Base-by-base conservation (phyloP, 805 yeast genomes). In the Candida ovalis region DNA sequence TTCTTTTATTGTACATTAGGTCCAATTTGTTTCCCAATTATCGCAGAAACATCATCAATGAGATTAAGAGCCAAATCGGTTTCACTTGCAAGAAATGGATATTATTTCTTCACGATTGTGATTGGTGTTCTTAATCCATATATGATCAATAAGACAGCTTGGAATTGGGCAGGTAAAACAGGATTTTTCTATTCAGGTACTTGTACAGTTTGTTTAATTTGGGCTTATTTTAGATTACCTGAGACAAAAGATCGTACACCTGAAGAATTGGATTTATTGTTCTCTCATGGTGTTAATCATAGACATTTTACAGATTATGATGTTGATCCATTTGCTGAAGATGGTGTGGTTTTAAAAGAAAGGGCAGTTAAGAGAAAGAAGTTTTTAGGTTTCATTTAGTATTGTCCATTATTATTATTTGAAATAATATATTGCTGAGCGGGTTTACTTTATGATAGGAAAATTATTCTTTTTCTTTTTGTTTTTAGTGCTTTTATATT, bases 101-200 rank as follows among this genome's bases (percentile, higher is more conserved):
- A 69, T 44, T 69, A 69, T 49, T 25, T 68, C 9, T 58, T 62
- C 8, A 79, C 78, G 15, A 77, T 80, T 6, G 64, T 75, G 9
- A 63, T 71, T 27, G 74, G 67, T 51, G 63, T 71, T 30, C 58
- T 73, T 43, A 69, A 67, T 17, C 62, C 77, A 3, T 79, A 76
- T 54, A 60, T 72, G 77, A 67, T 73, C 58, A 71, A 71, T 56
- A 72, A 73, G 2, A 64, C 72, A 10, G 70, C 72, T 15, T 72
- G 76, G 76, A 68, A 70, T 52, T 73, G 76, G 76, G 67, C 66
- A 40, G 78, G 75, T 28, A 73, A 73, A 57, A 63, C 74, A 21
- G 76, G 72, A 6, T 68, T 71, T 49, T 70, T 73, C 59, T 73
- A 72, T 71, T 71, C 68, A 27, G 76, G 73, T 4, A 59, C 70